phyloP scores from a whole-genome alignment of 345 rosid species.

The Clausena lansium region DNA sequence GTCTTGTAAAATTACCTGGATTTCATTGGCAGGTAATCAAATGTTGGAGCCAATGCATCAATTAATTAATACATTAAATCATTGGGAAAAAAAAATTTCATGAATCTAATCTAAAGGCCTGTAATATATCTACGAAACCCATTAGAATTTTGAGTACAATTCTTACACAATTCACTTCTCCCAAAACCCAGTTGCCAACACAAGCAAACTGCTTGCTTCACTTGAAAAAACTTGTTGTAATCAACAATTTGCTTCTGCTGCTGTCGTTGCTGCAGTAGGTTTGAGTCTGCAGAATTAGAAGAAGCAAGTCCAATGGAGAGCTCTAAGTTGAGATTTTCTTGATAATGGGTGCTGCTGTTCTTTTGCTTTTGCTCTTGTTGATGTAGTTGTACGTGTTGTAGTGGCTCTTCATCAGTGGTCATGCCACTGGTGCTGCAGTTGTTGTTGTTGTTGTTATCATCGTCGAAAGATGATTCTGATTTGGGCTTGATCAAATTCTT shows the following conservation, averaged over 20 bases:
- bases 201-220: conserved; percentile 32
- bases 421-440: conserved; percentile 49
- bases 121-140: conserved; percentile 30
- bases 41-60: background rate
- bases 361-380: conserved; percentile 4
- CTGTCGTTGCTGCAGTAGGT: conserved; percentile 2
- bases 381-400: background rate
- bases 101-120: conserved; percentile 10
- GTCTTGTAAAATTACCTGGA: background rate
- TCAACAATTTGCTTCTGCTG: background rate
- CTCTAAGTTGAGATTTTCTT: conserved; percentile 41
- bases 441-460: conserved; percentile 24
- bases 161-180: conserved; percentile 34
- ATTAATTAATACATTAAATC: background rate
- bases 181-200: conserved; percentile 51
- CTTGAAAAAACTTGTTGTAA: conserved; percentile 11
- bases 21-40: background rate
- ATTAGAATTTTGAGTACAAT: conserved; percentile 32
- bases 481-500: background rate
- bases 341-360: background rate
- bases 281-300: conserved; percentile 47
- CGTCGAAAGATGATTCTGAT: conserved; percentile 27
- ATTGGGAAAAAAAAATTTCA: background rate
- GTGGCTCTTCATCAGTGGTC: conserved; percentile 55
- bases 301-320: conserved; percentile 42